Conservation (phyloP, 2,329 filamentous ascomycete species). For the Fusarium staphyleae region DNA sequence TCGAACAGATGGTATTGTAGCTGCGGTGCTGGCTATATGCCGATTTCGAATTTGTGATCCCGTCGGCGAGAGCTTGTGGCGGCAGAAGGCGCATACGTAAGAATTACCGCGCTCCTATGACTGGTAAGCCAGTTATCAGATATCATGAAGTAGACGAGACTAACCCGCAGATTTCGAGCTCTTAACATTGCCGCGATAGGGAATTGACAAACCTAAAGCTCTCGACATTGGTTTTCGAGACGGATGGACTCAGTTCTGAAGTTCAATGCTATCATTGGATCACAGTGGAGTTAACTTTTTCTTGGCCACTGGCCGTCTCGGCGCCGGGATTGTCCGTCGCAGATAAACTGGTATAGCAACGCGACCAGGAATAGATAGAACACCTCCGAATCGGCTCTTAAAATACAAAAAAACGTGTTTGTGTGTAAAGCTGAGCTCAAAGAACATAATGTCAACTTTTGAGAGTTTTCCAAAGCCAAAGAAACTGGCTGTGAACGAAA, state of each 20-base stretch:
- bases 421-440: no score
- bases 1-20: constrained; percentile 14
- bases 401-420: no score
- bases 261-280: constrained; percentile 3
- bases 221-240: constrained; percentile 31
- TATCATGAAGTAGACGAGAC: constrained; percentile 7
- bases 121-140: constrained; percentile 12
- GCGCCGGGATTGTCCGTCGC: constrained; percentile 38
- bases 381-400: no score
- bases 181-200: constrained; percentile 51
- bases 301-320: constrained; percentile 30
- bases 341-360: constrained; percentile 9
- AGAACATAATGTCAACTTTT: no score
- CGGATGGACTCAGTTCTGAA: constrained; percentile 13
- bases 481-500: no score
- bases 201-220: constrained; percentile 28
- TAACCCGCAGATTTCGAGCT: constrained; percentile 51
- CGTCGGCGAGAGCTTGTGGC: constrained; percentile 41
- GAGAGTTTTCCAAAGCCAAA: no score
- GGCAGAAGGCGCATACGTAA: constrained; percentile 53
- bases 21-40: constrained; percentile 15
- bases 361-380: neutral
- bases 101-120: constrained; percentile 48
- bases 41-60: constrained; percentile 25
- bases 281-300: constrained; percentile 30